A percentile compares a stretch with the other conserved stretches of the same genome.
These are phyloP conservation scores for Petunia axillaris DNA, from an alignment of 257 asterid species.

Conservation along the genomic window DNA sequence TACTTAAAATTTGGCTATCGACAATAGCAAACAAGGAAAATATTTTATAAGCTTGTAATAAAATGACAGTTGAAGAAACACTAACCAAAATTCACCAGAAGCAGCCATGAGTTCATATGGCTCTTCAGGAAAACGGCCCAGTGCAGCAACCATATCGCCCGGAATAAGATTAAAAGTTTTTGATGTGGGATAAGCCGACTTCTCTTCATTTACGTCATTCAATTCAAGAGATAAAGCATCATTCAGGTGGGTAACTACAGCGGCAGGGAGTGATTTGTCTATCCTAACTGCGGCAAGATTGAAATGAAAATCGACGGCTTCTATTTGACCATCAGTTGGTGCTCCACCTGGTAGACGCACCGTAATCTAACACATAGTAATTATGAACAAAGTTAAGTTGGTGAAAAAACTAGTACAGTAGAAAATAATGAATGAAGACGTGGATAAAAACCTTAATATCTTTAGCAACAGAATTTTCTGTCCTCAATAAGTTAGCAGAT, in stretches of 20 bases:
- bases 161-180: not conserved
- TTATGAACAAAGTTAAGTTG: not conserved
- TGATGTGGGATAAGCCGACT: not conserved
- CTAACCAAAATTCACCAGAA: conserved; percentile 17
- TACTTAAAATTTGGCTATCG: no score
- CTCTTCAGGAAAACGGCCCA: not conserved
- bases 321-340: not conserved
- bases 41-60: no score
- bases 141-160: not conserved
- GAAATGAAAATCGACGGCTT: not conserved
- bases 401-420: not conserved
- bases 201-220: not conserved
- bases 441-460: not conserved
- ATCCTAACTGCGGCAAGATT: not conserved
- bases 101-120: conserved; percentile 18
- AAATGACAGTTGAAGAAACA: no score
- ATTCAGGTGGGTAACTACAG: not conserved
- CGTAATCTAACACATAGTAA: not conserved
- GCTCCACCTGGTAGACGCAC: not conserved
- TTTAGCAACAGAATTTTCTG: not conserved
- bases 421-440: no score
- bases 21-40: no score
- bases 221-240: not conserved
- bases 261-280: not conserved
- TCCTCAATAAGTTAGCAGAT: not conserved